These are phyloP conservation scores for Mollisiaceae sp. DNA, from an alignment of 2,329 filamentous ascomycete genomes.

Conservation along the genomic window DNA sequence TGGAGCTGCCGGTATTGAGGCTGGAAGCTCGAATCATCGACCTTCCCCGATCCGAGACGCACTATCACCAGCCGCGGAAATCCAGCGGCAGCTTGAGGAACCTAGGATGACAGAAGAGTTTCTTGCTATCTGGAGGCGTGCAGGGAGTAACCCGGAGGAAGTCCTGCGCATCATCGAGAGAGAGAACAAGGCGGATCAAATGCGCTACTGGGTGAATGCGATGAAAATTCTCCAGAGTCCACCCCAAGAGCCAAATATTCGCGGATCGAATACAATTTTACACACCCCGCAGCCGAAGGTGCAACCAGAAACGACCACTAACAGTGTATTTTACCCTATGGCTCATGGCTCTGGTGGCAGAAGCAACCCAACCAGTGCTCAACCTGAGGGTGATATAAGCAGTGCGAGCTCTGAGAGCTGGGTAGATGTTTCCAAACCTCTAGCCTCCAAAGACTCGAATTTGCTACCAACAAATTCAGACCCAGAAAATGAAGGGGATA, in stretches of 20 bases:
- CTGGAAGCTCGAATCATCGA: constrained; percentile 22
- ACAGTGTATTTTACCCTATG: constrained; percentile 21
- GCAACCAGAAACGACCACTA: neutral
- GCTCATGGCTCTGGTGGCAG: constrained; percentile 1
- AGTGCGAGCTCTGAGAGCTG: constrained; percentile 36
- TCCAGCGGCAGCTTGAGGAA: constrained; percentile 38
- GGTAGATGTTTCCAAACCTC: constrained; percentile 47
- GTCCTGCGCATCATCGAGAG: constrained; percentile 66
- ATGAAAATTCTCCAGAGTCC: constrained; percentile 46
- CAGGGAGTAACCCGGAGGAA: constrained; percentile 61
- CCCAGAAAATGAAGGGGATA: constrained; percentile 46
- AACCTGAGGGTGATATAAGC: constrained; percentile 28
- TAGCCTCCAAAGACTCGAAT: constrained; percentile 61
- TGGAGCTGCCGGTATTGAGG: constrained; percentile 15
- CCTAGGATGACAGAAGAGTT: constrained; percentile 47
- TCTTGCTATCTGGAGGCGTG: constrained; percentile 62
- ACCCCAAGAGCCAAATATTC: neutral
- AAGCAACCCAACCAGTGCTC: neutral
- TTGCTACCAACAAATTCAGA: constrained; percentile 51
- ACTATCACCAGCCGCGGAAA: constrained; percentile 37
- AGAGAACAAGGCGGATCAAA: constrained; percentile 62
- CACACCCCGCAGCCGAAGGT: neutral
- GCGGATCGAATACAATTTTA: neutral
- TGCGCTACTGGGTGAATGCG: constrained; percentile 63
- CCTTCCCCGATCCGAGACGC: constrained; percentile 34